Base-by-base conservation (phyloP, 805 yeast species). In the Kuraishia ogatae region DNA sequence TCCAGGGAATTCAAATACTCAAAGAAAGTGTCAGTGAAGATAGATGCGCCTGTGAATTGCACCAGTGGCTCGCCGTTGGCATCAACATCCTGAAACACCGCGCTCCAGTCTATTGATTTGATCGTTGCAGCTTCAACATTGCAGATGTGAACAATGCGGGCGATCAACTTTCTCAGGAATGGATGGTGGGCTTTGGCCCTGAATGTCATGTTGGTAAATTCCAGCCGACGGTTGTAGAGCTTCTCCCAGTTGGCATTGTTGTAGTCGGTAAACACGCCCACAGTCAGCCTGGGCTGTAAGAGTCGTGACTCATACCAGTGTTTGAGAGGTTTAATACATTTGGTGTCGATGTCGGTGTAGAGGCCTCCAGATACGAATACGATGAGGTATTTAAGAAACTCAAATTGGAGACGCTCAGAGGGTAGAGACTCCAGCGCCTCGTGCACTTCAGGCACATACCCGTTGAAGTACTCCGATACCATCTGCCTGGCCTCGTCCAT, bases 261-360 rank as follows among this genome's bases (percentile, higher is more conserved):
- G 54, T 64, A 68, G 56, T 68, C 71, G 10, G 64, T 53, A 24
- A 60, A 60, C 39, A 68, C 58, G 29, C 71, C 72, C 48, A 67
- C 65, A 62, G 64, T 59, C 24, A 68, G 55, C 53, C 59, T 64
- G 5, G 58, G 60, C 2, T 59, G 60, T 10, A 20, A 20, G 24
- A 52, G 21, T 19, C 50, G 21, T 11, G 70, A 63, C 43, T 61
- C 57, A 53, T 62, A 61, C 72, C 72, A 69, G 55, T 51, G 61
- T 57, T 58, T 63, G 21, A 69, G 54, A 1, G 84, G 84, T 56
- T 76, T 81, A 53, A 78, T 71, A 24, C 83, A 77, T 56, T 69
- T 71, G 0, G 86, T 82, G 63, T 83, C 87, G 39, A 82, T 79
- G 63, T 83, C 87, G 2, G 85, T 77, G 61, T 83, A 83, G 13